Evolutionary conservation across 495 filamentous ascomycete species (phyloP), one percentile per base, ranked within the genome.

Genomic region (Friedmanniomyces endolithicus): DNA sequence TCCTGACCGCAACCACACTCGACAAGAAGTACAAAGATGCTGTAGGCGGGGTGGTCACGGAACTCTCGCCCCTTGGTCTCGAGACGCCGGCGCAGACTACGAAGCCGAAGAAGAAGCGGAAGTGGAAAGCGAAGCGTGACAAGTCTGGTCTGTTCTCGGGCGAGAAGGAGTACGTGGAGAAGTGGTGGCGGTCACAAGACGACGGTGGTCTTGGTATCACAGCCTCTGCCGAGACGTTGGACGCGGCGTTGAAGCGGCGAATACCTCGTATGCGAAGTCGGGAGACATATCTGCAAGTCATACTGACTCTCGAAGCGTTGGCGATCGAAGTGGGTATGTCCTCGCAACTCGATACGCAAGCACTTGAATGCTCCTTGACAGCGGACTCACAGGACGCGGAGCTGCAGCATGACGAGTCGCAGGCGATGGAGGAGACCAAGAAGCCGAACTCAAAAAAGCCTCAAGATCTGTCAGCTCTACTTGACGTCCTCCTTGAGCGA

Each of bases 11-110:
- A 0, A 74, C 83, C 48, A 74, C 84, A 51, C 82, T 95, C 65
- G 90, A 96, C 60, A 86, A 84, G 52, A 97, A 97, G 66, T 95
- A 92, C 63, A 75, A 81, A 29, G 85, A 89, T 54, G 80, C 83
- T 17, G 62, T 97, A 6, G 84, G 86, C 8, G 71, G 74, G 17
- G 74, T 84, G 37, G 70, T 92, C 17, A 76, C 74, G 20, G 80
- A 82, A 40, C 77, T 87, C 44, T 74, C 83, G 23, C 71, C 82
- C 4, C 60, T 67, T 9, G 68, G 70, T 35, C 63, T 80, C 47
- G 49, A 52, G 16, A 53, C 29, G 7, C 44, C 58, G 14, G 55
- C 35, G 49, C 45, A 50, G 14, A 14, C 46, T 3, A 35, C 17
- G 14, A 63, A 56, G 64, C 64, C 67, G 1, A 60, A 60, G 39